Base-by-base conservation (phyloP, 2,329 filamentous ascomycete genomes). In the Metarhizium humberi region DNA sequence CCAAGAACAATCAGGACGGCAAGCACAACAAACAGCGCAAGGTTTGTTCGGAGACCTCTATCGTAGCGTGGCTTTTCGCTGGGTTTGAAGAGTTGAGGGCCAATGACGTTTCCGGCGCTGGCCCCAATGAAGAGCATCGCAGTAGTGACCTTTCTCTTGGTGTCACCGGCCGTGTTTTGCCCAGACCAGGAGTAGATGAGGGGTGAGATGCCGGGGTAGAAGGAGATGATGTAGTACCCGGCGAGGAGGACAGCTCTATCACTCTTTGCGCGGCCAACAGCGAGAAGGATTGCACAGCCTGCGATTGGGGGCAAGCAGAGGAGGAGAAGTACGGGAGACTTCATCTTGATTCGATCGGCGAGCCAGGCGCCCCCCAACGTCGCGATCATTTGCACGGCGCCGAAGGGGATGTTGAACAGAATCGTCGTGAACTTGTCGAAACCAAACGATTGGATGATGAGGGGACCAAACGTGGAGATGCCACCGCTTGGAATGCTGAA, bases 91-190 rank as follows among this genome's bases (percentile, higher is more conserved):
- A 86, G 69, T 55, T 81, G 78, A 0, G 83, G 83, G 0, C 84
- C 84, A n/a, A 86, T 73, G 48, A 86, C 79, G 60, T 87, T 86
- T 7, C 83, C 84, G 1, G 78, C 77, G 52, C 79, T 82, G 60
- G 81, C 78, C 6, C 82, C 82, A 30, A 86, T 73, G 59, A 86
- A 84, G 3, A 86, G 68, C 14, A 82, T 75, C 2, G 74, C 81
- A 0, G 82, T 85, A 0, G 79, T 85, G 2, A 81, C 76, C 63
- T 86, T 86, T 57, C 82, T 78, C 65, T 87, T 87, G 0, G 84
- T 87, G 57, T 87, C 82, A 0, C 84, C 84, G 2, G 75, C 84
- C 0, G 84, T 82, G 59, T 84, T 84, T 52, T 80, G 78, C 0
- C 75, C 76, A 0, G 75, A 76, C 78, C 78, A 82, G 0, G 77